phyloP scores from a whole-genome alignment of 352 stramenopile genomes.

The Blastocystis sp. region DNA sequence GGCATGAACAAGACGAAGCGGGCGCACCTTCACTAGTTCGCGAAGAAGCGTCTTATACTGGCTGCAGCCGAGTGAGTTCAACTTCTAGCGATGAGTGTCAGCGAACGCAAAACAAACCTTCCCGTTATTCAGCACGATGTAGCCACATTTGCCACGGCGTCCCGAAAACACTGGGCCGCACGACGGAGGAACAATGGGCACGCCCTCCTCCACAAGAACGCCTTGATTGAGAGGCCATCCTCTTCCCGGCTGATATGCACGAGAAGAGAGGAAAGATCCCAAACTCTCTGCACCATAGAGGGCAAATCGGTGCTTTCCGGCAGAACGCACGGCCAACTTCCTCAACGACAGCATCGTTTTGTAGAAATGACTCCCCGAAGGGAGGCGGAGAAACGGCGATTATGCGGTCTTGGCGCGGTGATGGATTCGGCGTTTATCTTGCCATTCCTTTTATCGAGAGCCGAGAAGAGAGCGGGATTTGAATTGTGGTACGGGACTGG shows the following conservation, averaged over 20 bases:
- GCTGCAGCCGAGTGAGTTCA: neutral
- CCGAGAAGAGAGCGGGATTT: neutral
- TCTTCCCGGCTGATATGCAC: slow-evolving; percentile 42
- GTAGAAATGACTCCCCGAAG: neutral
- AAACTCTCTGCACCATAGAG: neutral
- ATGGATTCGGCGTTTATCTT: neutral
- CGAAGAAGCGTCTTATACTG: slow-evolving; percentile 11
- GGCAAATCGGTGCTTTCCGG: neutral
- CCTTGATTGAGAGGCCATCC: neutral
- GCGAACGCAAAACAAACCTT: neutral
- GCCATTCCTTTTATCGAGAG: neutral
- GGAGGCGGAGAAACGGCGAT: slow-evolving; percentile 52
- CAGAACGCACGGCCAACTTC: neutral
- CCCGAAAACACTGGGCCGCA: slow-evolving; percentile 11
- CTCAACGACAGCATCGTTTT: slow-evolving; percentile 58
- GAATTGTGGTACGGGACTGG: neutral
- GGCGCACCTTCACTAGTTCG: slow-evolving; percentile 14
- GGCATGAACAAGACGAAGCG: slow-evolving; percentile 1
- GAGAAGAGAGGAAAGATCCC: neutral
- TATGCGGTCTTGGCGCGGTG: neutral
- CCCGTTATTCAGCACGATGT: slow-evolving; percentile 45
- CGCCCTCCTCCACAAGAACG: neutral
- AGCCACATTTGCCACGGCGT: slow-evolving; percentile 48
- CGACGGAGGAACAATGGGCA: neutral
- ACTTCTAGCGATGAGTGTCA: neutral